Percentiles rank a stretch among this genome's conserved stretches.
Evolutionary conservation across 2,329 filamentous ascomycete genomes (phyloP).

Genomic region (Penicillium sp.): DNA sequence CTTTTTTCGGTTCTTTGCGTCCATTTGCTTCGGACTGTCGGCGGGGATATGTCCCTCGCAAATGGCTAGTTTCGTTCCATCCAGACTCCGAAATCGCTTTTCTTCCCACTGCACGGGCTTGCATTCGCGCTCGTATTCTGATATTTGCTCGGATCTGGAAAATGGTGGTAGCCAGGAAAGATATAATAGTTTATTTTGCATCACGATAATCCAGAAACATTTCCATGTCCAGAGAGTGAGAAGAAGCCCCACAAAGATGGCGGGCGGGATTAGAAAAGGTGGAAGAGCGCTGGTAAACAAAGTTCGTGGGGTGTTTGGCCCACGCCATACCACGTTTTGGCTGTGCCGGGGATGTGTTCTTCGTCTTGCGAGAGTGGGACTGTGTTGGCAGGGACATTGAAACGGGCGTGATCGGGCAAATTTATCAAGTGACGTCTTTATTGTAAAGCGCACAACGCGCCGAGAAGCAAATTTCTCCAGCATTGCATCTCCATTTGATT

Average conservation of each 20-base stretch:
- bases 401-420: neutral
- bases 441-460: neutral
- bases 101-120: slow-evolving; percentile 67
- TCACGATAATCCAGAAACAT: slow-evolving; percentile 71
- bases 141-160: slow-evolving; percentile 65
- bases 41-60: slow-evolving; percentile 65
- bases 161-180: slow-evolving; percentile 74
- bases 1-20: slow-evolving; percentile 1
- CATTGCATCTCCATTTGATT: neutral
- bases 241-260: slow-evolving; percentile 65
- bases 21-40: neutral
- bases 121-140: slow-evolving; percentile 61
- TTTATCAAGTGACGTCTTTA: neutral
- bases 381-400: neutral
- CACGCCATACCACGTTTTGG: neutral
- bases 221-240: slow-evolving; percentile 63
- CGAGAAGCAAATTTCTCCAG: neutral
- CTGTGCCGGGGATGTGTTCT: neutral
- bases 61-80: slow-evolving; percentile 51
- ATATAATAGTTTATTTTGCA: slow-evolving; percentile 81
- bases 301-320: neutral
- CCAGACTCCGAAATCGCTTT: slow-evolving; percentile 41
- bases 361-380: neutral
- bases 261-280: slow-evolving; percentile 60
- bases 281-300: slow-evolving; percentile 36